Evolutionary conservation across 1,284 basidiomycete species (phyloP), one percentile per base, ranked within the genome.

Genomic region (Trichosporon asahii): DNA sequence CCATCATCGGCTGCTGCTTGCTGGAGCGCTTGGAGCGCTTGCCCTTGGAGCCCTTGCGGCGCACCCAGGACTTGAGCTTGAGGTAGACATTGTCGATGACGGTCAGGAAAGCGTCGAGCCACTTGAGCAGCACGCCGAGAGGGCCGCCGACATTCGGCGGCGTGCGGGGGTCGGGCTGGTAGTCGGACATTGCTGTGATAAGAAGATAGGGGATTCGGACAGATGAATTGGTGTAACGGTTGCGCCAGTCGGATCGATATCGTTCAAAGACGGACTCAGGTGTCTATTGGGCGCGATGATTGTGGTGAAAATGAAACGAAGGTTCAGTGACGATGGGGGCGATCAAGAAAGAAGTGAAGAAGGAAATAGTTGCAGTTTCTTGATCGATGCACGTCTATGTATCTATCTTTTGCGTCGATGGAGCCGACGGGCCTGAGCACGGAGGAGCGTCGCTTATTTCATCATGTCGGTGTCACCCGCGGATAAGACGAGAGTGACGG

Each of bases 11-110:
- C 57, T 61, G 57, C 57, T 61, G 49, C 21, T 25, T 53, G 49
- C 49, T 25, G 49, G 23, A 21, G 49, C 29, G 57, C 57, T 61
- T 61, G 3, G 57, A 61, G 31, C 25, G 18, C 27, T n/a, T 31
- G 27, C 57, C 18, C 57, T 61, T 61, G 57, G 21, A 23, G 27
- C 57, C 57, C 29, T 61, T 61, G 27, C 57, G 57, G 18, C 27
- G 29, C 15, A 61, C 18, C 57, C 27, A 31, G 7, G 57, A 61
- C 57, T 61, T 61, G 15, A 61, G 57, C 21, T 23, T 21, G 27
- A 61, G 57, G 57, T 61, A 61, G 27, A 61, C 57, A 3, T 61
- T 61, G 57, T 61, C 57, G 29, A 61, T 61, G 57, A 61, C 57
- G 5, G 57, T 61, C 29, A 61, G 29, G 29, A 61, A 61, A 27